Evolutionary conservation across 441 rosid species (phyloP).

Genomic region (Gossypium schwendimanii): DNA sequence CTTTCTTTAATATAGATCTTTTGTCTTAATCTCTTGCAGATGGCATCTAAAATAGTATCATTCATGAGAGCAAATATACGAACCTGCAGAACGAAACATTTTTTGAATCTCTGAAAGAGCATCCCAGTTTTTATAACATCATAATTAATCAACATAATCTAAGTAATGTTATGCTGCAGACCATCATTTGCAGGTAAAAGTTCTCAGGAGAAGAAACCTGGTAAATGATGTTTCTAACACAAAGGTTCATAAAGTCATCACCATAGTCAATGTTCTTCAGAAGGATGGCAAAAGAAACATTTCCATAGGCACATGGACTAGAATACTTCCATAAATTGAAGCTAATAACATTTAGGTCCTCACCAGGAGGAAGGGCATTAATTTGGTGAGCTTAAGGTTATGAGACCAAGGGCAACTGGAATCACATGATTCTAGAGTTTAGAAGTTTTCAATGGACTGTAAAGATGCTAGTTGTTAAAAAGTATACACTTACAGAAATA

Average conservation of each 20-base stretch:
- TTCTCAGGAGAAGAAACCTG: background rate
- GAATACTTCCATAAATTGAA: background rate
- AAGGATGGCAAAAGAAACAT: background rate
- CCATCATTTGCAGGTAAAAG: slow-evolving; percentile 3
- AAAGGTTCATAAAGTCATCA: background rate
- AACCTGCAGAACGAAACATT: slow-evolving; percentile 40
- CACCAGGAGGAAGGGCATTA: background rate
- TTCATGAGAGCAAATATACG: slow-evolving; percentile 68
- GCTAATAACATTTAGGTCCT: background rate
- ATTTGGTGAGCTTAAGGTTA: background rate
- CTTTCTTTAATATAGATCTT: slow-evolving; percentile 61
- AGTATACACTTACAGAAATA: background rate
- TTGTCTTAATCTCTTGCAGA: slow-evolving; percentile 67
- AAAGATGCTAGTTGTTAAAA: background rate
- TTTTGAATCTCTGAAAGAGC: background rate
- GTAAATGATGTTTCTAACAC: background rate
- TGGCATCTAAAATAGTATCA: slow-evolving; percentile 60
- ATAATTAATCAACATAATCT: background rate
- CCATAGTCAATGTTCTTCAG: background rate
- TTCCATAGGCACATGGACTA: background rate
- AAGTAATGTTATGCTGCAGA: background rate
- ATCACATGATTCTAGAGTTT: background rate
- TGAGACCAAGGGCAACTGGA: slow-evolving; percentile 1
- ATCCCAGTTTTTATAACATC: background rate
- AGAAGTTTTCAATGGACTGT: background rate